phyloP scores from a whole-genome alignment of 2,329 filamentous ascomycete species.

The Mollisia scopiformis region DNA sequence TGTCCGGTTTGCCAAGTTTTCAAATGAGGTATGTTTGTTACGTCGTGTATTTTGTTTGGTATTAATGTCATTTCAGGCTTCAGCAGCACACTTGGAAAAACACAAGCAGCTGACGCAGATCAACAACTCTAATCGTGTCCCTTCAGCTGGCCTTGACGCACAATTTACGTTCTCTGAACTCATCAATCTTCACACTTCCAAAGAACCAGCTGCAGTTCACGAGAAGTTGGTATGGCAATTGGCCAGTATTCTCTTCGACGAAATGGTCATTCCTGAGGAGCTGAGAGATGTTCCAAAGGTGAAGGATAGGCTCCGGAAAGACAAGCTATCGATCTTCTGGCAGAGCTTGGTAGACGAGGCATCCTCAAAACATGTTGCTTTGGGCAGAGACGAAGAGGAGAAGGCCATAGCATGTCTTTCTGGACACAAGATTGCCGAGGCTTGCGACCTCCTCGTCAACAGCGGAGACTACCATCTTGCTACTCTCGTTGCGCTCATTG shows the following conservation, averaged over 20 bases:
- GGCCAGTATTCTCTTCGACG: conserved; percentile 84
- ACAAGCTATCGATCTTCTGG: conserved; percentile 70
- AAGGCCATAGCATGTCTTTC: conserved; percentile 82
- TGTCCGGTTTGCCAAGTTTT: conserved; percentile 66
- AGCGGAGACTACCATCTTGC: conserved; percentile 83
- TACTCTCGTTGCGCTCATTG: conserved; percentile 81
- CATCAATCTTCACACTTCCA: conserved; percentile 43
- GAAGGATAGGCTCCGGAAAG: conserved; percentile 52
- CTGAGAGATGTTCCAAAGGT: conserved; percentile 40
- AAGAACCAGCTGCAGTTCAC: conserved; percentile 52
- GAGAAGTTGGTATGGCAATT: conserved; percentile 85
- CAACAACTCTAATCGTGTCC: conserved; percentile 57
- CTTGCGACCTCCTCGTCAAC: conserved; percentile 77
- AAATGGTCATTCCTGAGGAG: conserved; percentile 51
- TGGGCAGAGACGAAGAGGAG: conserved; percentile 72
- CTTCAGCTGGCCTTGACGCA: conserved; percentile 55
- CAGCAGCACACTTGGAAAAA: conserved; percentile 54
- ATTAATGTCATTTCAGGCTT: conserved; percentile 45
- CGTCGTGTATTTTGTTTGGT: neutral
- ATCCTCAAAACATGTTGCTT: conserved; percentile 55
- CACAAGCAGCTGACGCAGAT: conserved; percentile 62
- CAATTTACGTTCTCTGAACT: conserved; percentile 53
- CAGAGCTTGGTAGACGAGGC: conserved; percentile 65
- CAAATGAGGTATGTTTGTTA: conserved; percentile 49
- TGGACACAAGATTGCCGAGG: conserved; percentile 77